Percentiles rank a stretch among this genome's conserved stretches.
Evolutionary conservation across 768 basidiomycete genomes (phyloP).

Genomic region (Kondoa malvinella): DNA sequence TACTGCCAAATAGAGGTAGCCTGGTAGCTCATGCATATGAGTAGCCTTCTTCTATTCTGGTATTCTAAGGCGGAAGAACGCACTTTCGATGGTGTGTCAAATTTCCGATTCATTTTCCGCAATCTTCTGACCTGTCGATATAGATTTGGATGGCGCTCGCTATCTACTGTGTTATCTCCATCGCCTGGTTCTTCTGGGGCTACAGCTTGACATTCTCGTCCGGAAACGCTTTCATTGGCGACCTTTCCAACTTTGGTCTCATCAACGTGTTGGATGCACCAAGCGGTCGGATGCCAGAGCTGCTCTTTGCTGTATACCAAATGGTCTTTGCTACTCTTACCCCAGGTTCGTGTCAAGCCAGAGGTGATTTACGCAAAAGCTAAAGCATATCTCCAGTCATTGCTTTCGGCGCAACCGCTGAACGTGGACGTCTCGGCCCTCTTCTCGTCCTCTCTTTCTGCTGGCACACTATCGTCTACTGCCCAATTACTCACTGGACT

Average conservation of each 20-base stretch:
- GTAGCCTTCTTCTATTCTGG: conserved; percentile 30
- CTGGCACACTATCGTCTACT: conserved; percentile 31
- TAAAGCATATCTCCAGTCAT: too few relatives aligned
- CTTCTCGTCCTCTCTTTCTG: conserved; percentile 33
- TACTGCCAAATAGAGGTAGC: neutral
- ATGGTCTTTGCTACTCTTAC: conserved; percentile 42
- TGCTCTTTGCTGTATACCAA: conserved; percentile 70
- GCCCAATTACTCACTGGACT: conserved; percentile 35
- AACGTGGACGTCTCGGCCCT: conserved; percentile 33
- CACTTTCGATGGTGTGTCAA: conserved; percentile 35
- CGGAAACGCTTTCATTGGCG: conserved; percentile 66
- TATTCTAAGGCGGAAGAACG: conserved; percentile 35
- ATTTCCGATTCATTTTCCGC: conserved; percentile 31
- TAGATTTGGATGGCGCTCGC: neutral
- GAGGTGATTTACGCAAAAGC: too few relatives aligned
- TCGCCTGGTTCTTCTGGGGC: conserved; percentile 31
- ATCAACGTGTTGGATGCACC: conserved; percentile 10
- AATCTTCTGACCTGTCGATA: conserved; percentile 22
- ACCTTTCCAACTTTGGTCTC: conserved; percentile 56
- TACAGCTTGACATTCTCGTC: conserved; percentile 36
- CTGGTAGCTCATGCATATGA: conserved; percentile 5
- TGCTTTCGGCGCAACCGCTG: conserved; percentile 37
- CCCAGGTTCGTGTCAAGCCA: too few relatives aligned
- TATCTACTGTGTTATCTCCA: neutral
- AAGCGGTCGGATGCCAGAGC: conserved; percentile 39